phyloP scores from a whole-genome alignment of 139 green algal species.

The Pleodorina starrii region DNA sequence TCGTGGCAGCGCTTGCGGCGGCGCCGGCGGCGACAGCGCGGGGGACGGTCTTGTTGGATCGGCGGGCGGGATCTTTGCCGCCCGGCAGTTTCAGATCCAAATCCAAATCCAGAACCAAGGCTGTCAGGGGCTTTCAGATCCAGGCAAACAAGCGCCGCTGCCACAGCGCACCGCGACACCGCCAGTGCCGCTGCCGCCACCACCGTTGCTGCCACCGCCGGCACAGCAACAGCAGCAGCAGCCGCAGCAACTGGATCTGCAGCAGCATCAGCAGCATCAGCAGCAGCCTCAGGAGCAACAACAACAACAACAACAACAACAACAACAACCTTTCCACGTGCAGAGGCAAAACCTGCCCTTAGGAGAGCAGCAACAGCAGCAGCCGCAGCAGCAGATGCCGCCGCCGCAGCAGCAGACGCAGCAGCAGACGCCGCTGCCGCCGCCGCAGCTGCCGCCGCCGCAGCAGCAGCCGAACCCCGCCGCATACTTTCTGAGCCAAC shows the following conservation, averaged over 20 bases:
- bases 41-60: not conserved
- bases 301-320: not conserved
- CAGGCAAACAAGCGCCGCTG: not conserved
- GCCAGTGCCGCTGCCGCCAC: not conserved
- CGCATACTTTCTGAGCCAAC: too few species aligned
- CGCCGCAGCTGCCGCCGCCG: not conserved
- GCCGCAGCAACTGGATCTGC: not conserved
- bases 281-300: not conserved
- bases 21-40: not conserved
- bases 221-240: not conserved
- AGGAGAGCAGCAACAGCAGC: conserved; percentile 9
- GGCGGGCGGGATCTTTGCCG: not conserved
- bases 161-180: not conserved
- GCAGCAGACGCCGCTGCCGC: not conserved
- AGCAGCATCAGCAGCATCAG: not conserved
- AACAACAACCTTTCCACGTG: too few species aligned
- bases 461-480: not conserved
- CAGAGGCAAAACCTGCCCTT: too few species aligned
- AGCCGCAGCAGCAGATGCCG: not conserved
- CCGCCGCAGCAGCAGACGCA: not conserved
- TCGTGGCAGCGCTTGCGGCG: not conserved
- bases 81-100: not conserved
- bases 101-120: not conserved
- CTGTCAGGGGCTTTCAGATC: not conserved
- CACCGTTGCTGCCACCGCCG: not conserved